Conservation (phyloP, 371 early-diverging fungal species). For the Mortierella polycephala region DNA sequence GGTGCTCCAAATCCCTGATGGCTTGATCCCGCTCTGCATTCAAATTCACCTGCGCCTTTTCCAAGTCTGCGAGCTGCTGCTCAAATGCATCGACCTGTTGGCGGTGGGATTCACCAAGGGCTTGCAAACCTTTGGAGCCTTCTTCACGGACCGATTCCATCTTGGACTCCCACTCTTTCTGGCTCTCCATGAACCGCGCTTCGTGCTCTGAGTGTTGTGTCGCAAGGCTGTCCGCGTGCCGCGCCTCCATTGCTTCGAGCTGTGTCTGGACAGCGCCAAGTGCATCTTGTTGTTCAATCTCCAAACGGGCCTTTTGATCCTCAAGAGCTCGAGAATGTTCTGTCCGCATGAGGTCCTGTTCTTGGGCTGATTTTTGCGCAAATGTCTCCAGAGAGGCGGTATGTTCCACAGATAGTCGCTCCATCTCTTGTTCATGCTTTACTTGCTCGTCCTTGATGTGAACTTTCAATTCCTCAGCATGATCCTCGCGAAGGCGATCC, state of each 20-base stretch:
- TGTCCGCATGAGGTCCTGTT: constrained; percentile 7
- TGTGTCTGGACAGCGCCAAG: constrained; percentile 7
- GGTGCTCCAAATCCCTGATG: constrained; percentile 21
- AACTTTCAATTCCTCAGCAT: constrained; percentile 19
- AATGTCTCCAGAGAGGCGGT: constrained; percentile 13
- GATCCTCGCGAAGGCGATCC: constrained; percentile 28
- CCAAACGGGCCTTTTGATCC: constrained; percentile 11
- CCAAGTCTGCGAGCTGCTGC: constrained; percentile 8
- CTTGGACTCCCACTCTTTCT: constrained; percentile 9
- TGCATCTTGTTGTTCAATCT: constrained; percentile 18
- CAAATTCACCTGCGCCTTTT: constrained; percentile 5
- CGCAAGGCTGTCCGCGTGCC: constrained; percentile 13
- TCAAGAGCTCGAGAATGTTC: constrained; percentile 21
- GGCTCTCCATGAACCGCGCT: neutral
- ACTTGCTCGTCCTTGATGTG: constrained; percentile 6
- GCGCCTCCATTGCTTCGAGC: constrained; percentile 6
- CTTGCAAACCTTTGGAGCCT: constrained; percentile 10
- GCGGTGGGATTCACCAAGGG: neutral
- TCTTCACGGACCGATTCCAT: constrained; percentile 10
- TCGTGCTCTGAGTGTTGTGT: constrained; percentile 17
- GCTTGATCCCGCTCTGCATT: constrained; percentile 37
- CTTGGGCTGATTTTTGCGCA: neutral
- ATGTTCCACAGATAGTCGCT: constrained; percentile 22
- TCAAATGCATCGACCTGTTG: constrained; percentile 6
- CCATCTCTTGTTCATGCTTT: constrained; percentile 11